These are phyloP conservation scores for Metschnikowia chrysomelidarum DNA, from an alignment of 805 yeast genomes.

Conservation along the genomic window DNA sequence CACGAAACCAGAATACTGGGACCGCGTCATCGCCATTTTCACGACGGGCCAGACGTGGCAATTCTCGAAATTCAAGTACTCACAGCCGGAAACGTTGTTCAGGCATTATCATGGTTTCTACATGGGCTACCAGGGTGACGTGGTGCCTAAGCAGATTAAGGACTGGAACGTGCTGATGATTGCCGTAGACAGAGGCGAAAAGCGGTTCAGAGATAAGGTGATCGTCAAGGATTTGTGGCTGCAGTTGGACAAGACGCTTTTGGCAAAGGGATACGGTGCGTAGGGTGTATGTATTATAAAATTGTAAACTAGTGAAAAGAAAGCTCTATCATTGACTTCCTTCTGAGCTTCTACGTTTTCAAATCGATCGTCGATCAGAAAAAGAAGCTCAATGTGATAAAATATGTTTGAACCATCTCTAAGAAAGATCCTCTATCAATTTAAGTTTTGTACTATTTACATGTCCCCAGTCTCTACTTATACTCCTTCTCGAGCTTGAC, in stretches of 20 bases:
- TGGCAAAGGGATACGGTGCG: conserved; percentile 55
- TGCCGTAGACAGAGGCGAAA: conserved; percentile 69
- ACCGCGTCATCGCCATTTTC: conserved; percentile 90
- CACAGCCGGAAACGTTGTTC: conserved; percentile 75
- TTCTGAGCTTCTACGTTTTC: too few species aligned
- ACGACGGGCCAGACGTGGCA: conserved; percentile 99
- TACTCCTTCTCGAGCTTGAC: conserved; percentile 52
- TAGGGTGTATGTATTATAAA: not conserved
- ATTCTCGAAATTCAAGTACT: conserved; percentile 81
- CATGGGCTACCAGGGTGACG: conserved; percentile 73
- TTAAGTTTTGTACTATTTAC: too few species aligned
- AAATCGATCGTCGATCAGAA: too few species aligned
- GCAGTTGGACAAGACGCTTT: conserved; percentile 69
- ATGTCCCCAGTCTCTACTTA: too few species aligned
- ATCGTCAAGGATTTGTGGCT: conserved; percentile 85
- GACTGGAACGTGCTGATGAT: conserved; percentile 89
- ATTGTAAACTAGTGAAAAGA: not conserved
- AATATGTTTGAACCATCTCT: too few species aligned
- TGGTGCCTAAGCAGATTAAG: conserved; percentile 67
- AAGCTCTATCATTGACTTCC: too few species aligned
- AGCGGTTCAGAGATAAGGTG: conserved; percentile 86
- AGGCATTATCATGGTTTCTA: conserved; percentile 83
- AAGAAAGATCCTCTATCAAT: too few species aligned
- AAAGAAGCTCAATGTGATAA: too few species aligned
- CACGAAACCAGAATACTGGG: conserved; percentile 96